These are phyloP conservation scores for Passalora sequoiae DNA, from an alignment of 2,329 filamentous ascomycete genomes.

Conservation along the genomic window DNA sequence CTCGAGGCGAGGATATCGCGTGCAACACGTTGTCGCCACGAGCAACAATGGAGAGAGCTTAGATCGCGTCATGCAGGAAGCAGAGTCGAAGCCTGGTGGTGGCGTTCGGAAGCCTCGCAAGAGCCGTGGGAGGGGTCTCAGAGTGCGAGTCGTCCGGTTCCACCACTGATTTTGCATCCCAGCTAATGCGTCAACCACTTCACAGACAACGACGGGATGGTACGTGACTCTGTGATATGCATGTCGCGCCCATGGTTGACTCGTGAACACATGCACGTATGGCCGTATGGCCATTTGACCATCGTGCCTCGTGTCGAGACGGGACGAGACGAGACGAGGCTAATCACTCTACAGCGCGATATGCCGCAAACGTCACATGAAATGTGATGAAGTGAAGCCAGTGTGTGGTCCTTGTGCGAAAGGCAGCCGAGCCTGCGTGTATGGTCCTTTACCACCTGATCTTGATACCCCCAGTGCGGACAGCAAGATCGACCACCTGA, in stretches of 20 bases:
- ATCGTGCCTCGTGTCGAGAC: too few species aligned
- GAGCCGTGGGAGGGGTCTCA: constrained; percentile 28
- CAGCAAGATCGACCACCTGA: neutral
- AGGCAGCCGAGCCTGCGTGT: constrained; percentile 41
- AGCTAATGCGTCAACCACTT: constrained; percentile 21
- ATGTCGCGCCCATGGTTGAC: neutral
- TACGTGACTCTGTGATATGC: constrained; percentile 12
- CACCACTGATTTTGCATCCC: neutral
- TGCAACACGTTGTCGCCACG: constrained; percentile 2
- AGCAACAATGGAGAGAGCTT: too few species aligned
- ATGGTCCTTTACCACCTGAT: constrained; percentile 22
- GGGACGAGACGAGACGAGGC: neutral
- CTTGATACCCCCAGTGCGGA: neutral
- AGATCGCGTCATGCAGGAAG: constrained; percentile 6
- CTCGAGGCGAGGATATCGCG: constrained; percentile 1
- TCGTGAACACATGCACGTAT: neutral
- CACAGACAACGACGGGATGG: constrained; percentile 19
- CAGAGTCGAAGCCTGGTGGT: neutral
- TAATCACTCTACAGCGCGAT: constrained; percentile 18
- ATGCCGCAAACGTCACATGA: constrained; percentile 42
- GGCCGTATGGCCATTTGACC: too few species aligned
- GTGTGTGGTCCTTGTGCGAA: constrained; percentile 43
- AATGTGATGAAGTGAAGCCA: constrained; percentile 48
- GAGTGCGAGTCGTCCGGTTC: constrained; percentile 11
- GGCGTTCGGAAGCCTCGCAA: constrained; percentile 27